Conservation (phyloP, 257 asterid species). For the Solanum microdontum region DNA sequence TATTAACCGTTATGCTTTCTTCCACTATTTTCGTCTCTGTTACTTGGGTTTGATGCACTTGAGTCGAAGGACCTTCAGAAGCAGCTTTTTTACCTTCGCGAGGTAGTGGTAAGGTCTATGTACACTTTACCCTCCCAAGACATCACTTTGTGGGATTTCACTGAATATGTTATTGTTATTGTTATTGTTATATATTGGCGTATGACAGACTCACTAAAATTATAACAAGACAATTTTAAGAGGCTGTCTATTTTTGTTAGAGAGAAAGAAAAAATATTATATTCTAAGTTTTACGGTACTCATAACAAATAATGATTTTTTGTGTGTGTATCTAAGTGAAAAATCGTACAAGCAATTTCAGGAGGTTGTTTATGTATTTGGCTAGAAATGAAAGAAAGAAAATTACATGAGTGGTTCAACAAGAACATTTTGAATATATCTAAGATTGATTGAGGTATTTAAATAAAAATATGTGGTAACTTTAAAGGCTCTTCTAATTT, state of each 20-base stretch:
- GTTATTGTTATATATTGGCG: not conserved
- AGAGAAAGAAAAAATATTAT: not conserved
- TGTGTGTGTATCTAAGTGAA: not conserved
- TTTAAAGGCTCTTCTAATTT: not conserved
- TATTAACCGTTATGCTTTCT: too few species aligned
- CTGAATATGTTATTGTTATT: too few species aligned
- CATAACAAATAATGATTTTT: not conserved
- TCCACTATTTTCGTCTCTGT: not conserved
- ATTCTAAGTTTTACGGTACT: not conserved
- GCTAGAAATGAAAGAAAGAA: not conserved
- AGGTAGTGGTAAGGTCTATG: too few species aligned
- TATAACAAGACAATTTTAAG: not conserved
- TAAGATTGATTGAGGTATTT: not conserved
- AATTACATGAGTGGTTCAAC: not conserved
- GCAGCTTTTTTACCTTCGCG: rapidly evolving
- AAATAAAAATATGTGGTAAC: not conserved
- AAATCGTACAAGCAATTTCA: not conserved
- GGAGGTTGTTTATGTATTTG: not conserved
- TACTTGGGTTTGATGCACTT: not conserved
- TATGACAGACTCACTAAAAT: not conserved
- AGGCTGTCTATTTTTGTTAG: not conserved
- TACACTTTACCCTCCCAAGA: not conserved
- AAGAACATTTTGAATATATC: not conserved
- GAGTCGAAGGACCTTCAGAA: not conserved
- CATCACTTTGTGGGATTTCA: not conserved